These are phyloP conservation scores for Castanea crenata DNA, from an alignment of 306 rosid genomes.

Conservation along the genomic window DNA sequence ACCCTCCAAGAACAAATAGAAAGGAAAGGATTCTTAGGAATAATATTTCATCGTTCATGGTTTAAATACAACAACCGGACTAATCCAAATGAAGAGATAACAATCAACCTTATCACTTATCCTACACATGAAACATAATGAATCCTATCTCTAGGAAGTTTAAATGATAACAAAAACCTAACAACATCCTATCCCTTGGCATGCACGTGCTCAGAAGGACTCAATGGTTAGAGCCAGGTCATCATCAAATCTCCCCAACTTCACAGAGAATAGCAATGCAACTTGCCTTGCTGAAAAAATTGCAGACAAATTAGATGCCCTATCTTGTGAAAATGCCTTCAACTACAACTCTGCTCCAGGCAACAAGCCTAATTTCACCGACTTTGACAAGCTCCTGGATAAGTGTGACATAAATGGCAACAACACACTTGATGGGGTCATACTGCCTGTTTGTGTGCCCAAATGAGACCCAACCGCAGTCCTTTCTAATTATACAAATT, in stretches of 20 bases:
- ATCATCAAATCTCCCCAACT: not conserved
- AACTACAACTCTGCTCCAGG: not conserved
- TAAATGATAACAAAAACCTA: too few relatives aligned
- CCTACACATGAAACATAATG: too few relatives aligned
- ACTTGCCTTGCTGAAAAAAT: slow-evolving; percentile 16
- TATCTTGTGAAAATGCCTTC: not conserved
- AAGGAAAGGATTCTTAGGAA: too few relatives aligned
- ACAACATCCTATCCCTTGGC: too few relatives aligned
- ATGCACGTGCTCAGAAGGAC: not conserved
- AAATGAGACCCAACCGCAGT: not conserved
- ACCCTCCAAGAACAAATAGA: too few relatives aligned
- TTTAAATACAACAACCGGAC: too few relatives aligned
- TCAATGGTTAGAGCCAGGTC: slow-evolving; percentile 1
- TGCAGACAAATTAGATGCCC: not conserved
- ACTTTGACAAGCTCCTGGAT: not conserved
- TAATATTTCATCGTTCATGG: too few relatives aligned
- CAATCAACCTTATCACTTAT: too few relatives aligned
- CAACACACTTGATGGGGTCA: not conserved
- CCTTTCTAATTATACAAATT: not conserved
- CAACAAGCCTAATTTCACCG: not conserved
- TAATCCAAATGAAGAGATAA: too few relatives aligned
- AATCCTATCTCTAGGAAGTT: too few relatives aligned
- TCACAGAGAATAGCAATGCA: not conserved
- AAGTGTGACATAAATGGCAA: not conserved
- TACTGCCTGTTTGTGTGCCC: not conserved